Evolutionary conservation across 768 basidiomycete species (phyloP).

Genomic region (Rhizopogon sp.): DNA sequence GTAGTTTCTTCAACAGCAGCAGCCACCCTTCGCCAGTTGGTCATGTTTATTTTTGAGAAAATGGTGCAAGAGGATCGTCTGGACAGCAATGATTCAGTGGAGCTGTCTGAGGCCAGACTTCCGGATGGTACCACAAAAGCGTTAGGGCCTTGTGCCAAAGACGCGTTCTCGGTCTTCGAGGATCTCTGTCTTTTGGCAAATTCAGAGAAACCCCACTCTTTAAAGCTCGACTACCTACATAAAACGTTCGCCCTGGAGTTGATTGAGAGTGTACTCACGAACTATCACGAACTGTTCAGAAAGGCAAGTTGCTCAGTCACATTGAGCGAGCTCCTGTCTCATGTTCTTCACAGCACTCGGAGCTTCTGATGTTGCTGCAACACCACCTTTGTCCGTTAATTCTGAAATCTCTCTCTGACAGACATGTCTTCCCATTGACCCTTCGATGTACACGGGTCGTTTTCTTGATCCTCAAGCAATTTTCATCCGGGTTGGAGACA

Average conservation of each 20-base stretch:
- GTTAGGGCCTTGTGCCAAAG: constrained; percentile 72
- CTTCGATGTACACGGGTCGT: constrained; percentile 91
- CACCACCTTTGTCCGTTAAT: constrained; percentile 89
- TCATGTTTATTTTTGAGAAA: constrained; percentile 98
- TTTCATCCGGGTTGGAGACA: constrained; percentile 70
- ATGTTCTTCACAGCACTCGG: constrained; percentile 52
- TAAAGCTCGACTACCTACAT: constrained; percentile 77
- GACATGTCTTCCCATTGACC: constrained; percentile 80
- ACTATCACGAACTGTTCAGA: constrained; percentile 82
- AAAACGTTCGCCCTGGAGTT: constrained; percentile 96
- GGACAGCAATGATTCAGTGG: constrained; percentile 18
- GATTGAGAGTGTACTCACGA: constrained; percentile 93
- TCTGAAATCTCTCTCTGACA: constrained; percentile 79
- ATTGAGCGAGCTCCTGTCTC: neutral
- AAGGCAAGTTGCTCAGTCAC: constrained; percentile 43
- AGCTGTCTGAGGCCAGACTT: constrained; percentile 41
- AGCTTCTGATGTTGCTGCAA: constrained; percentile 80
- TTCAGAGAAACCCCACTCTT: constrained; percentile 72
- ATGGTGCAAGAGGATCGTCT: constrained; percentile 72
- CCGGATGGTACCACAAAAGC: constrained; percentile 63
- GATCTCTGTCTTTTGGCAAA: constrained; percentile 89
- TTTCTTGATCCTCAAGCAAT: constrained; percentile 89
- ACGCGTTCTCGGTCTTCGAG: constrained; percentile 86
- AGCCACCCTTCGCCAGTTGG: constrained; percentile 90
- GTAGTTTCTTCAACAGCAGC: constrained; percentile 98